A percentile compares a stretch with the other conserved stretches of the same genome.
Evolutionary conservation across 2,329 filamentous ascomycete species (phyloP).

Genomic region (Fusarium sublunatum): DNA sequence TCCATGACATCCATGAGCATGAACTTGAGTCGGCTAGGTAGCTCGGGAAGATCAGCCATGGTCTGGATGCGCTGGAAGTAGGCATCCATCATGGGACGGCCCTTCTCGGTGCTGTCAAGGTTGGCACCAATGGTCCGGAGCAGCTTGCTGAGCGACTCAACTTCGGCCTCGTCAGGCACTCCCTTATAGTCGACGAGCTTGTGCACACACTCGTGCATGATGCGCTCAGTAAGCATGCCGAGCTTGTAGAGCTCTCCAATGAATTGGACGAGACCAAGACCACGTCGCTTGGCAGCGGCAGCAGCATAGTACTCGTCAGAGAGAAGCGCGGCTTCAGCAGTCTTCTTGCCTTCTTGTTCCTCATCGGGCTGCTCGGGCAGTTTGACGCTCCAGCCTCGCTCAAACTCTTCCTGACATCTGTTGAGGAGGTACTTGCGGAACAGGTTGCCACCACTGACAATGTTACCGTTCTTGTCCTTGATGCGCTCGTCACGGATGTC

Average conservation of each 20-base stretch:
- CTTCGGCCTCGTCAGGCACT: slow-evolving; percentile 91
- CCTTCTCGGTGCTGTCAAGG: slow-evolving; percentile 85
- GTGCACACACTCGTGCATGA: slow-evolving; percentile 99
- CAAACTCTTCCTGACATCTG: slow-evolving; percentile 98
- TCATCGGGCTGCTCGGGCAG: slow-evolving; percentile 77
- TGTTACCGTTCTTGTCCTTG: slow-evolving; percentile 86
- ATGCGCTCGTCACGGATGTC: slow-evolving; percentile 97
- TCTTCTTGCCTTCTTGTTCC: slow-evolving; percentile 66
- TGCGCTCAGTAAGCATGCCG: slow-evolving; percentile 96
- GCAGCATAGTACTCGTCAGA: slow-evolving; percentile 97
- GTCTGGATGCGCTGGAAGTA: slow-evolving; percentile 91
- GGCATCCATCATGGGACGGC: slow-evolving; percentile 85
- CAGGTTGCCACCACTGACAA: slow-evolving; percentile 90
- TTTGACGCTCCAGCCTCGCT: slow-evolving; percentile 95
- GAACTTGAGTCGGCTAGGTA: slow-evolving; percentile 90
- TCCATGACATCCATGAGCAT: slow-evolving; percentile 97
- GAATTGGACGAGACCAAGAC: slow-evolving; percentile 97
- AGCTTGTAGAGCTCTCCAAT: slow-evolving; percentile 99
- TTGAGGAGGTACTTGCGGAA: slow-evolving; percentile 99
- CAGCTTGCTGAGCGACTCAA: slow-evolving; percentile 94
- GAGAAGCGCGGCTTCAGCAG: slow-evolving; percentile 81
- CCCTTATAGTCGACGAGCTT: slow-evolving; percentile 97
- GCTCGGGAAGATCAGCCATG: slow-evolving; percentile 81
- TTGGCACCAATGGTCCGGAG: slow-evolving; percentile 90
- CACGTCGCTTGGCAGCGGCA: slow-evolving; percentile 93